Conservation (phyloP, 2,329 filamentous ascomycete species). For the Pseudocercospora vitis region DNA sequence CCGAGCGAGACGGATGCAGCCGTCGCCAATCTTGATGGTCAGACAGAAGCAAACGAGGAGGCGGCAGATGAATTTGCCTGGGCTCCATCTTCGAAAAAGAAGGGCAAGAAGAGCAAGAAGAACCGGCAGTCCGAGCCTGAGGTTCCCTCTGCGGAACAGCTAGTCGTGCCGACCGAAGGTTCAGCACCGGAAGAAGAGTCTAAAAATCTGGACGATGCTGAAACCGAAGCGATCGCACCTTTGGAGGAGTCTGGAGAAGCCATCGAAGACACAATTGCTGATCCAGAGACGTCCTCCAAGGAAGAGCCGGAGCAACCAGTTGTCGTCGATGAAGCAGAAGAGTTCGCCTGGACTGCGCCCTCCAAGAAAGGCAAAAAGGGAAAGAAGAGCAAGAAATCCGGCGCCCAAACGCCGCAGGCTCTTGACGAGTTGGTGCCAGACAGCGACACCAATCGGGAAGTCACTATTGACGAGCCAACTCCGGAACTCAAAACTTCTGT, state of each 20-base stretch:
- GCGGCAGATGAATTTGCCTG: slow-evolving; percentile 16
- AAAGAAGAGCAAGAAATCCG: slow-evolving; percentile 25
- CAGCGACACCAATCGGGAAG: neutral
- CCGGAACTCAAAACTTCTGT: too few species aligned
- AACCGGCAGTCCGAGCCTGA: neutral
- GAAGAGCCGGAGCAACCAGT: neutral
- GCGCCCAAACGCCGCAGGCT: slow-evolving; percentile 15
- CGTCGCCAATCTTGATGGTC: neutral
- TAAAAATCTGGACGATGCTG: neutral
- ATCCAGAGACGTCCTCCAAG: neutral
- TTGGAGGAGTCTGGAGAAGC: neutral
- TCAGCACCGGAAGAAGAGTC: neutral
- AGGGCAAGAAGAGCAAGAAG: slow-evolving; percentile 23
- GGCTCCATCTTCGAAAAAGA: slow-evolving; percentile 21
- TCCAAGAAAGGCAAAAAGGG: slow-evolving; percentile 21
- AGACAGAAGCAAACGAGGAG: too few species aligned
- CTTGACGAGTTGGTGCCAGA: neutral
- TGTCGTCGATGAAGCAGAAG: slow-evolving; percentile 3
- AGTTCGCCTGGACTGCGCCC: neutral
- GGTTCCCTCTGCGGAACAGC: neutral
- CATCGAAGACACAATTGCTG: neutral
- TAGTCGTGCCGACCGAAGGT: neutral
- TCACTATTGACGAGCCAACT: neutral
- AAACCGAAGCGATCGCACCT: neutral
- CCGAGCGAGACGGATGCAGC: neutral